Percentiles rank a stretch among this genome's conserved stretches.
phyloP scores from a whole-genome alignment of 805 yeast genomes.

The Starmera caribaea region DNA sequence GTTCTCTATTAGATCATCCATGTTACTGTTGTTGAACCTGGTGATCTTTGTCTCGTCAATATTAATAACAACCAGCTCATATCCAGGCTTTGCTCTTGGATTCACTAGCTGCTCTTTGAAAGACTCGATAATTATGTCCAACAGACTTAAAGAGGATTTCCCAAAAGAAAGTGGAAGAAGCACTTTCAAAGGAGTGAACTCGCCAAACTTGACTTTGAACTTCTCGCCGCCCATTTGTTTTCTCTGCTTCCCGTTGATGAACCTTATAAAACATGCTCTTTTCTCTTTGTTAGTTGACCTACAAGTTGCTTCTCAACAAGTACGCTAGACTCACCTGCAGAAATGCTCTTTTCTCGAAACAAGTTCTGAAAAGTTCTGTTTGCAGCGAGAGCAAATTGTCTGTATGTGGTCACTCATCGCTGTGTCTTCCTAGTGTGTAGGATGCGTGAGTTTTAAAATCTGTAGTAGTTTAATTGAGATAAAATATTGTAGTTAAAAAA shows the following conservation, averaged over 20 bases:
- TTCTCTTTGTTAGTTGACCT: background rate
- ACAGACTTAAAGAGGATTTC: conserved; percentile 50
- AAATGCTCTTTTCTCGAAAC: conserved; percentile 55
- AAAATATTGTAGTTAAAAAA: no score
- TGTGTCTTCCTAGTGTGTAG: no score
- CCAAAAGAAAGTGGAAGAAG: conserved; percentile 63
- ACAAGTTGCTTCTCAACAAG: background rate
- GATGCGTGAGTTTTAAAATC: no score
- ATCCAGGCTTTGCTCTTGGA: conserved; percentile 63
- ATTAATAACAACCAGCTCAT: conserved; percentile 42
- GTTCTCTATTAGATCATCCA: conserved; percentile 4
- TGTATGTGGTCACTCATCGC: no score
- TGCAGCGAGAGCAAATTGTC: conserved; percentile 32
- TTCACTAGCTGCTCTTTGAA: conserved; percentile 51
- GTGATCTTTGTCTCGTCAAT: conserved; percentile 29
- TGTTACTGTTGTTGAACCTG: conserved; percentile 6
- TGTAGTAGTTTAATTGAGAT: no score
- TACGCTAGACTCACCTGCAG: conserved; percentile 28
- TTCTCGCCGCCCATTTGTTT: conserved; percentile 62
- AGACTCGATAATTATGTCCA: conserved; percentile 56
- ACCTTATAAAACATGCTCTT: conserved; percentile 53
- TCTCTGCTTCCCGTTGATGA: conserved; percentile 71
- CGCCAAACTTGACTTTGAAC: conserved; percentile 61
- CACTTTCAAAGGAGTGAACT: conserved; percentile 32
- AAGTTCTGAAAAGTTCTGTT: conserved; percentile 29